Conservation (phyloP, 768 basidiomycete species). For the Auricularia sp. region DNA sequence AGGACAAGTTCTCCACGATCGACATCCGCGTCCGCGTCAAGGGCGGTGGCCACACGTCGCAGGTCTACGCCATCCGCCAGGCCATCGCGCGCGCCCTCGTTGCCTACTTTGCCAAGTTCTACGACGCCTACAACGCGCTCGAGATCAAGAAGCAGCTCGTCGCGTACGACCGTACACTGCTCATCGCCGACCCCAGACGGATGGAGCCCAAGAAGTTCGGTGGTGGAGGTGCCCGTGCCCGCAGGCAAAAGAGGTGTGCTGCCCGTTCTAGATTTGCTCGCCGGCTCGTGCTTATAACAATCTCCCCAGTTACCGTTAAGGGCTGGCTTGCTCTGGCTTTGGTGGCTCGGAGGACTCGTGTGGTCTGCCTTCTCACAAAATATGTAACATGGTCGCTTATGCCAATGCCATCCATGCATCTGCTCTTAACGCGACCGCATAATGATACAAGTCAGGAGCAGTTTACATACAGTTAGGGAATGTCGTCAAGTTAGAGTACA, state of each 20-base stretch:
- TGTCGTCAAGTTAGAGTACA: background rate
- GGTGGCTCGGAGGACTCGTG: background rate
- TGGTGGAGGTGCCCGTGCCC: constrained; percentile 94
- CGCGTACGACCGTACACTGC: constrained; percentile 82
- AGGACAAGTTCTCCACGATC: constrained; percentile 74
- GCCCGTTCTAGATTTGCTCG: background rate
- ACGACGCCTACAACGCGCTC: constrained; percentile 93
- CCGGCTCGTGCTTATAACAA: background rate
- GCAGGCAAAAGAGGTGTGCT: constrained; percentile 89
- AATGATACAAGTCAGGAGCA: no score
- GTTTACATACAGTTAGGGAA: background rate
- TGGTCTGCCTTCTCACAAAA: background rate
- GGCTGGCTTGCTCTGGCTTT: background rate
- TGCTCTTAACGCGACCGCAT: background rate
- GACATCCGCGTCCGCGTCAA: constrained; percentile 98
- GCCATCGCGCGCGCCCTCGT: constrained; percentile 96
- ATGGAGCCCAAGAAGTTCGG: constrained; percentile 99
- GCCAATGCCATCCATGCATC: constrained; percentile 1
- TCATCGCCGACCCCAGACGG: constrained; percentile 92
- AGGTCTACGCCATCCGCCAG: constrained; percentile 98
- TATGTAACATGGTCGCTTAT: constrained; percentile 1
- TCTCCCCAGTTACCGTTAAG: constrained; percentile 64
- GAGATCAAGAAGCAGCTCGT: constrained; percentile 98
- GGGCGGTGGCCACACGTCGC: constrained; percentile 98
- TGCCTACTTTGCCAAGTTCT: constrained; percentile 97